Base-by-base conservation (phyloP, 192 early-diverging fungal species). In the Ambispora gerdemannii region DNA sequence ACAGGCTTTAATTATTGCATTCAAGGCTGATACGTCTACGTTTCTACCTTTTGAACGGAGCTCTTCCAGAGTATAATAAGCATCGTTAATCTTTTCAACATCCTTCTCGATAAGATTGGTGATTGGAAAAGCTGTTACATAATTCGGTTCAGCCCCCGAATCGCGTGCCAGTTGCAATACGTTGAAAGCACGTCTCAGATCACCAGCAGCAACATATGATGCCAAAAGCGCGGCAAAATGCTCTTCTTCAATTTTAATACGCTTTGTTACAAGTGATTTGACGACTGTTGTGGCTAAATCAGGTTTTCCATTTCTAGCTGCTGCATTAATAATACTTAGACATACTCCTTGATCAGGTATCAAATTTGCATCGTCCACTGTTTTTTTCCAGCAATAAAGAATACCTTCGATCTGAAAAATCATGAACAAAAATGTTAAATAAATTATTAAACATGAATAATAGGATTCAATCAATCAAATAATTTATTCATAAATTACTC, bases 211-310 rank as follows among this genome's bases (percentile, higher is more conserved):
- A 6, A 82, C 74, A 72, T 87, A 87, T 2, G 90, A 81, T 31
- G 85, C 83, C 30, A 89, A 72, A 43, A 91, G 59, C 30, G 88
- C 83, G 25, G 83, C 85, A 63, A 87, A 81, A 51, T 91, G 87
- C 11, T 77, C 76, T 63, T 88, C 86, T 8, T 78, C 70, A 30
- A 87, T 74, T 15, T 80, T 67, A 53, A 81, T 82, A 7, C 76
- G 82, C 19, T 51, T 56, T 10, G 59, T 74, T 68, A 77, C 75
- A 22, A 82, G 71, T 55, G 83, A 78, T 30, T 80, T 76, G 7
- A 84, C 77, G 61, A 83, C 80, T 32, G 75, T 75, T 43, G 78
- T 73, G 15, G 81, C 67, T 19, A 79, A 66, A 8, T 75, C 70
- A 3, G 78, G 72, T 19, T 82, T 71, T 28, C 78, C 81, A 7